Conservation (phyloP, 208 protist genomes). For the Trypanosomatidae sp. region DNA sequence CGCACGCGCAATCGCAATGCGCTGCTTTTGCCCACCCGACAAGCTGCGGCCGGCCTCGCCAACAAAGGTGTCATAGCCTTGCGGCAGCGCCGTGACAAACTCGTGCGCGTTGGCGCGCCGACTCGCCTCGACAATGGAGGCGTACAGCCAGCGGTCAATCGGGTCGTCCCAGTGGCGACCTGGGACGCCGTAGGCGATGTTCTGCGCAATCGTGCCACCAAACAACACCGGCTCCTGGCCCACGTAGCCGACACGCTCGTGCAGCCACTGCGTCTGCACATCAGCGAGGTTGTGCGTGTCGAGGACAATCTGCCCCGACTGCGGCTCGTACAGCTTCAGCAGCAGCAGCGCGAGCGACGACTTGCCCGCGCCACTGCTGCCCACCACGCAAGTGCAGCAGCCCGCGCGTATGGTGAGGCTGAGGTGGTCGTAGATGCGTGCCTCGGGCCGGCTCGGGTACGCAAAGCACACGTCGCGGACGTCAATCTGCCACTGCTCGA, state of each 20-base stretch:
- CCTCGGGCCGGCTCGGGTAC: slow-evolving; percentile 78
- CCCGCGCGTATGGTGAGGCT: slow-evolving; percentile 50
- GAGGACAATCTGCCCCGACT: slow-evolving; percentile 33
- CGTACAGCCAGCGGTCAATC: slow-evolving; percentile 61
- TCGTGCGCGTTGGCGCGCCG: slow-evolving; percentile 81
- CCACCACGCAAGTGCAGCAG: slow-evolving; percentile 69
- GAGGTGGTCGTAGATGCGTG: slow-evolving; percentile 44
- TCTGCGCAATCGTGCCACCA: slow-evolving; percentile 74
- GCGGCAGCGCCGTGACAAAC: slow-evolving; percentile 71
- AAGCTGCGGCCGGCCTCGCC: slow-evolving; percentile 82
- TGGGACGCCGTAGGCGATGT: slow-evolving; percentile 74
- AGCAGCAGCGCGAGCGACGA: slow-evolving; percentile 73
- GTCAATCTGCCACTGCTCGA: slow-evolving; percentile 39
- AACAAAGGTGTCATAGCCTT: slow-evolving; percentile 86
- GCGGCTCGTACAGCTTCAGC: slow-evolving; percentile 74
- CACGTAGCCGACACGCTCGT: slow-evolving; percentile 67
- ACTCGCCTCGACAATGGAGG: slow-evolving; percentile 43
- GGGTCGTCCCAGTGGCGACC: slow-evolving; percentile 64
- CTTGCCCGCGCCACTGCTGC: slow-evolving; percentile 74
- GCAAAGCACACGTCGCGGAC: slow-evolving; percentile 64
- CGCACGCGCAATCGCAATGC: slow-evolving; percentile 88
- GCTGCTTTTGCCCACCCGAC: slow-evolving; percentile 90
- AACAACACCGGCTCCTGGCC: slow-evolving; percentile 82
- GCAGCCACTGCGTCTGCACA: slow-evolving; percentile 59
- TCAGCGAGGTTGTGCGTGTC: slow-evolving; percentile 44